Percentiles rank a stretch among this genome's conserved stretches.
These are phyloP conservation scores for Hymenochaete sp. DNA, from an alignment of 1,284 basidiomycete species.

Conservation along the genomic window DNA sequence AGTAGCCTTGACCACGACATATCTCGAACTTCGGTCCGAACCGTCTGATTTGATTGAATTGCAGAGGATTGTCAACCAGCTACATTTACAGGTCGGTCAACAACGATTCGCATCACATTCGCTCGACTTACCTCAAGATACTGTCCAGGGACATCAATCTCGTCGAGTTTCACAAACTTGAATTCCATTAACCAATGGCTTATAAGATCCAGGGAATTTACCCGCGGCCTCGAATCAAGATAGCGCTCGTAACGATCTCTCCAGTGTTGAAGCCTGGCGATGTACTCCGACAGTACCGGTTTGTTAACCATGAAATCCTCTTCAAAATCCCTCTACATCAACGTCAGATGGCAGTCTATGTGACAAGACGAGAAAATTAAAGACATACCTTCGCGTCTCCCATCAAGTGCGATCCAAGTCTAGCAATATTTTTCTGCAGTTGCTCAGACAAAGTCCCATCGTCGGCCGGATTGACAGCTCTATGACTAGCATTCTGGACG, in stretches of 20 bases:
- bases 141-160: constrained; percentile 97
- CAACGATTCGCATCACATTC: background rate
- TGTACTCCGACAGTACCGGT: constrained; percentile 81
- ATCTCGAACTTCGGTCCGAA: constrained; percentile 91
- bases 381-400: constrained; percentile 53
- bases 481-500: constrained; percentile 59
- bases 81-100: constrained; percentile 10
- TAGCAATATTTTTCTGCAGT: constrained; percentile 54
- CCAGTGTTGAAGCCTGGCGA: constrained; percentile 87
- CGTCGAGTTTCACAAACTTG: constrained; percentile 96
- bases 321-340: constrained; percentile 84
- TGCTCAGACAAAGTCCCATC: constrained; percentile 62
- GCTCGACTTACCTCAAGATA: constrained; percentile 72
- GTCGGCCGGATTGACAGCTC: constrained; percentile 62
- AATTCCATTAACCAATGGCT: constrained; percentile 97
- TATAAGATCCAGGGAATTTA: constrained; percentile 83
- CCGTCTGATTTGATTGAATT: constrained; percentile 87
- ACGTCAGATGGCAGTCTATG: no score
- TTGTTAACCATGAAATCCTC: constrained; percentile 84
- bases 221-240: constrained; percentile 75
- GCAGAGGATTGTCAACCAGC: constrained; percentile 92
- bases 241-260: constrained; percentile 84
- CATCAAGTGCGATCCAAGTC: constrained; percentile 66
- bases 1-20: constrained; percentile 76
- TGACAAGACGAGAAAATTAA: background rate